A percentile compares a stretch with the other conserved stretches of the same genome.
These are phyloP conservation scores for Fusarium albosuccineum DNA, from an alignment of 2,329 filamentous ascomycete genomes.

Conservation along the genomic window DNA sequence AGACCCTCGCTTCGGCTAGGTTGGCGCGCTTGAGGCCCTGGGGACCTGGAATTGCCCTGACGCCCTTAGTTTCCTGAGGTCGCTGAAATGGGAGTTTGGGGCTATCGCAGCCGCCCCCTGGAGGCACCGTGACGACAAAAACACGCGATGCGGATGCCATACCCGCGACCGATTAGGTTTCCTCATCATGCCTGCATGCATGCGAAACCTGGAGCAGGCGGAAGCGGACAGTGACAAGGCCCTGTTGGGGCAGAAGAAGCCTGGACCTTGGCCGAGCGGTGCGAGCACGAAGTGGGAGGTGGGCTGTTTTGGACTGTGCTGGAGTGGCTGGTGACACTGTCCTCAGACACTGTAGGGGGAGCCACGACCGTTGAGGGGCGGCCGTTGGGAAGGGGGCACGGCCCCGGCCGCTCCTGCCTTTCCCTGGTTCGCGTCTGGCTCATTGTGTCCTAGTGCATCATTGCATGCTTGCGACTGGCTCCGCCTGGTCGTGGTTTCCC, in stretches of 20 bases:
- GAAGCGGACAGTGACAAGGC: slow-evolving; percentile 25
- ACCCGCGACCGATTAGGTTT: slow-evolving; percentile 47
- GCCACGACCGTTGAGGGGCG: slow-evolving; percentile 44
- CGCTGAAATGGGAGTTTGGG: slow-evolving; percentile 26
- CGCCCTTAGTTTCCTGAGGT: slow-evolving; percentile 18
- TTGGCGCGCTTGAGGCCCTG: slow-evolving; percentile 22
- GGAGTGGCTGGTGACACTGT: slow-evolving; percentile 23
- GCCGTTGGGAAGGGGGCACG: slow-evolving; percentile 48
- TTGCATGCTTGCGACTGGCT: slow-evolving; percentile 27
- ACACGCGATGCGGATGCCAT: slow-evolving; percentile 45
- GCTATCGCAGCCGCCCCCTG: slow-evolving; percentile 31
- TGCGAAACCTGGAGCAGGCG: slow-evolving; percentile 46
- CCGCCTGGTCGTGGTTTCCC: slow-evolving; percentile 21
- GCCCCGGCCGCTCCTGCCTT: slow-evolving; percentile 45
- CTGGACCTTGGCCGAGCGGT: slow-evolving; percentile 35
- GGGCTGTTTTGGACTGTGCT: slow-evolving; percentile 34
- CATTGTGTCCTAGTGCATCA: slow-evolving; percentile 36
- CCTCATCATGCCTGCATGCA: slow-evolving; percentile 41
- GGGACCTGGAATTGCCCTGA: slow-evolving; percentile 9
- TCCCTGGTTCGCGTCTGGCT: slow-evolving; percentile 40
- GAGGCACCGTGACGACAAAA: slow-evolving; percentile 44
- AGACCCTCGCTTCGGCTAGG: slow-evolving; percentile 27
- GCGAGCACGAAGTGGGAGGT: slow-evolving; percentile 28
- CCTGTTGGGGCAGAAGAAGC: slow-evolving; percentile 17
- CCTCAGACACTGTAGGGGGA: slow-evolving; percentile 37